Base-by-base conservation (phyloP, 1,139 yeast genomes). In the Saccharomyces hybrid region DNA sequence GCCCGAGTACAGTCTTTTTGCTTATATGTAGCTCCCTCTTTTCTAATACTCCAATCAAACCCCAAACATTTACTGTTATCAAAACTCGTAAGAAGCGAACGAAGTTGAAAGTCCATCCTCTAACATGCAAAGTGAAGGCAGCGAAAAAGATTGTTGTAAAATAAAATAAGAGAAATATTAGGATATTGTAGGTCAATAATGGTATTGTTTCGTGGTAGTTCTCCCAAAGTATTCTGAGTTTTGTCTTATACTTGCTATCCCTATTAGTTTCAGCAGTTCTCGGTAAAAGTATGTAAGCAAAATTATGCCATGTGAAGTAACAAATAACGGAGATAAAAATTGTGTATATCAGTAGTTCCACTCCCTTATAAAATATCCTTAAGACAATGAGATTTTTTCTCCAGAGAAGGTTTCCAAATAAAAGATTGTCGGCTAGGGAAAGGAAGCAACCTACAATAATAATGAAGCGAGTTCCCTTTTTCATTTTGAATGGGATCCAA, bases 21-120 rank as follows among this genome's bases (percentile, higher is more conserved):
- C 60, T 62, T 29, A 66, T 42, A 11, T 55, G 53, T 19, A 60
- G 51, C 52, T 67, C 69, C 53, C 67, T 64, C 50, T 57, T 59
- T 50, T 67, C 69, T 25, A 67, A 55, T 2, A 62, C 64, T 28
- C 64, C 65, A 19, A 68, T 60, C 14, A 68, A 57, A 14, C 70
- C 68, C 71, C 71, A 68, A 8, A 62, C 57, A 54, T 65, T 68
- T 3, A 67, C 69, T 3, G 70, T 65, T 14, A 68, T 60, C 7
- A 67, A 52, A 11, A 68, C 47, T 46, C 62, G 60, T 23, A 66
- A 44, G 42, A 67, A 63, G 32, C 62, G 54, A n/a, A 62, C 51
- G 2, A 65, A 50, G 44, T 57, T 57, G 47, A 55, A 60, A 52
- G 62, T 58, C 71, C 71, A 67, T 52, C 57, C 55, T 28, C 48